phyloP scores from a whole-genome alignment of 148 eudicot genomes.

The Arbutus unedo region DNA sequence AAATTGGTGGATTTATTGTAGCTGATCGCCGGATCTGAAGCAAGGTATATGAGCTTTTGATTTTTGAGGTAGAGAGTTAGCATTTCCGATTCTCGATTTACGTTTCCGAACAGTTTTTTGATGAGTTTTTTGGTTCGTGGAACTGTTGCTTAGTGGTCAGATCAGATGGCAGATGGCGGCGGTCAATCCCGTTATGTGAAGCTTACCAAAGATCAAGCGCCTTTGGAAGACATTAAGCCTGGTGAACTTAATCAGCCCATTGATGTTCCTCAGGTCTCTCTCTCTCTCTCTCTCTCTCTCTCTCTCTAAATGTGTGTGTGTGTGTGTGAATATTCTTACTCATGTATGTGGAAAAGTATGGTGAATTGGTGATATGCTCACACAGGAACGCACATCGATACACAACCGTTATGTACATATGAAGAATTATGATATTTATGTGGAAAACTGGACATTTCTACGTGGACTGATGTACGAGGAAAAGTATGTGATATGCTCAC shows the following conservation, averaged over 20 bases:
- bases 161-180: conserved; percentile 53
- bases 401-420: not conserved
- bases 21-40: conserved; percentile 6
- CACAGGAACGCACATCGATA: not conserved
- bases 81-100: not conserved
- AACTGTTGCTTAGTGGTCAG: not conserved
- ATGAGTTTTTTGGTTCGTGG: not conserved
- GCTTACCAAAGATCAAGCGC: conserved; percentile 70
- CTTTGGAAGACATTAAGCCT: conserved; percentile 63
- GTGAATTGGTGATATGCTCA: not conserved
- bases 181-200: conserved; percentile 66
- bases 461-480: too few relatives aligned
- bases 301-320: not conserved
- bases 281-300: too few relatives aligned
- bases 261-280: conserved; percentile 76
- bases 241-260: conserved; percentile 98
- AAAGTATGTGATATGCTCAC: too few relatives aligned
- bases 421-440: not conserved
- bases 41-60: not conserved
- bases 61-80: not conserved
- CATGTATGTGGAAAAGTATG: too few relatives aligned
- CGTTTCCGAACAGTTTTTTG: not conserved
- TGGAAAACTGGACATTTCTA: not conserved
- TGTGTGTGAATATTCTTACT: not conserved
- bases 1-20: not conserved